Percentiles rank a stretch among this genome's conserved stretches.
phyloP scores from a whole-genome alignment of 495 filamentous ascomycete genomes.

The Penicillium mononematosum region DNA sequence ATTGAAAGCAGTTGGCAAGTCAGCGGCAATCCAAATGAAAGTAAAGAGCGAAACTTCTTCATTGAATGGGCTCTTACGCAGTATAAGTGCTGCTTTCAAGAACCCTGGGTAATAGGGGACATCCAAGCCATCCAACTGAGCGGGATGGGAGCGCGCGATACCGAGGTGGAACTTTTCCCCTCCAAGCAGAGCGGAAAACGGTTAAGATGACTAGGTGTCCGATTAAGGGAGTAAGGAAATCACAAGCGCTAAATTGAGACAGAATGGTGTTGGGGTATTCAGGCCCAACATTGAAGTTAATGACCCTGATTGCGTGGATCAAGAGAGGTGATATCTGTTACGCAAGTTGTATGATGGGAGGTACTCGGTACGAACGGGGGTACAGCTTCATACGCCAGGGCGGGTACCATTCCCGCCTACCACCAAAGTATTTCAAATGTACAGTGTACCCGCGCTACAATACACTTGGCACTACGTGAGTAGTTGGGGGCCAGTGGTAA shows the following conservation, averaged over 20 bases:
- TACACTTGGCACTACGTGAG: conserved; percentile 4
- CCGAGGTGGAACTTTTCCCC: conserved; percentile 23
- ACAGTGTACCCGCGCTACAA: background rate
- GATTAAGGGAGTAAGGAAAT: conserved; percentile 2
- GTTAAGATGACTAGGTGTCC: background rate
- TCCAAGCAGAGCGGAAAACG: conserved; percentile 9
- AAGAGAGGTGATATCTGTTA: conserved; percentile 20
- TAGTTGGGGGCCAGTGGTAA: conserved; percentile 6
- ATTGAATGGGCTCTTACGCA: conserved; percentile 1
- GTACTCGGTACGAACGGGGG: conserved; percentile 20
- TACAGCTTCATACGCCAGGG: conserved; percentile 6
- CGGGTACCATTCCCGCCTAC: conserved; percentile 9
- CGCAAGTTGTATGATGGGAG: conserved; percentile 19
- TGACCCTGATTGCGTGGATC: conserved; percentile 31
- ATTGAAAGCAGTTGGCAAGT: conserved; percentile 12
- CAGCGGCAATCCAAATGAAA: conserved; percentile 3
- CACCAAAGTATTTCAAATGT: background rate
- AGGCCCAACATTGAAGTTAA: conserved; percentile 23
- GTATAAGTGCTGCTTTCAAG: conserved; percentile 12
- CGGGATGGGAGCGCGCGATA: conserved; percentile 32
- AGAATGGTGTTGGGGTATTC: conserved; percentile 34
- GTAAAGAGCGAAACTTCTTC: background rate
- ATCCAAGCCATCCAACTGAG: conserved; percentile 37
- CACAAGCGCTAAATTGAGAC: conserved; percentile 7
- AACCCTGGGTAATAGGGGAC: conserved; percentile 22